Conservation (phyloP, 768 basidiomycete genomes). For the Mycena capillaripes region DNA sequence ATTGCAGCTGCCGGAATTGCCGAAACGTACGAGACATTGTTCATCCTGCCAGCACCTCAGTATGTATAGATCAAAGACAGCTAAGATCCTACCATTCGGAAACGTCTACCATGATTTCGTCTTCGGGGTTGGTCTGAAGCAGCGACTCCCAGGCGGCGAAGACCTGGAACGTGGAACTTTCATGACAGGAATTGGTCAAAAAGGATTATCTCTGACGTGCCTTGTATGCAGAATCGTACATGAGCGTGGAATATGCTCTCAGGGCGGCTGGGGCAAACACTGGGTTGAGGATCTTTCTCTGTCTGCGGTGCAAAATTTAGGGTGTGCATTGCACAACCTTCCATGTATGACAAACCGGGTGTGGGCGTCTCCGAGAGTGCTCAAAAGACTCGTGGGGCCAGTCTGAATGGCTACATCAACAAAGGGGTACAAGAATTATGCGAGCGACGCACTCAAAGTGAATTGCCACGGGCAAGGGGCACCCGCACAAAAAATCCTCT, state of each 20-base stretch:
- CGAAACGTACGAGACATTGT: conserved; percentile 12
- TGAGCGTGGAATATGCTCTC: conserved; percentile 27
- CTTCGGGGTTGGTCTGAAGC: not conserved
- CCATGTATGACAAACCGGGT: not conserved
- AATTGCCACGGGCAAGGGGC: no score
- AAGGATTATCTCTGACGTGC: conserved; percentile 20
- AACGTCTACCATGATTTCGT: conserved; percentile 13
- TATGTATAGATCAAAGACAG: no score
- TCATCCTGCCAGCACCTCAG: not conserved
- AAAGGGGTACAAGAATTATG: no score
- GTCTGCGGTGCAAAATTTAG: not conserved
- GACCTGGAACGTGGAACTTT: no score
- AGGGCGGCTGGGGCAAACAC: conserved; percentile 46
- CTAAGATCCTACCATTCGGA: conserved; percentile 12
- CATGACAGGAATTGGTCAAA: not conserved
- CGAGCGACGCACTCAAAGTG: no score
- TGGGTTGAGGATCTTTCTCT: conserved; percentile 46
- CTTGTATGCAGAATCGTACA: conserved; percentile 51
- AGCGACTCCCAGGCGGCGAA: conserved; percentile 13
- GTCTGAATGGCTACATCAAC: no score
- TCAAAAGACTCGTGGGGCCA: not conserved
- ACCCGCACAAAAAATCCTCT: no score
- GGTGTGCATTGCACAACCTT: not conserved
- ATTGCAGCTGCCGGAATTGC: not conserved
- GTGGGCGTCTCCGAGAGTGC: not conserved